Conservation (phyloP, 129 eudicot species). For the Tagetes erecta region DNA sequence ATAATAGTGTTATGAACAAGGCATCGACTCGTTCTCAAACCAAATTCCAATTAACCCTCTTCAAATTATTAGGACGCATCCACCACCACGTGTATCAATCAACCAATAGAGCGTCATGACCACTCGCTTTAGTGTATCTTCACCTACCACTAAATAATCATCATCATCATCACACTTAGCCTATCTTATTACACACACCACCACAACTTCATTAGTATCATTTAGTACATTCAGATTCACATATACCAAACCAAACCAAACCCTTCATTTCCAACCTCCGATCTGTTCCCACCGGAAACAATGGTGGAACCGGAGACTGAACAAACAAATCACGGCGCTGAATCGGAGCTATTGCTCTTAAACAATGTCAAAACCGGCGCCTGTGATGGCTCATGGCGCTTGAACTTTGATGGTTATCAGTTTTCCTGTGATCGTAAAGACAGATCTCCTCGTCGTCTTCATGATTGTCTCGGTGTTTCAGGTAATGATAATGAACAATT, state of each 20-base stretch:
- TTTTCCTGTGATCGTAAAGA: conserved; percentile 54
- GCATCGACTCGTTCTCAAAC: no score
- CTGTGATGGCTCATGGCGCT: conserved; percentile 62
- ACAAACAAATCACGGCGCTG: conserved; percentile 32
- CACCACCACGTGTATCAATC: no score
- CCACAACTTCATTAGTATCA: no score
- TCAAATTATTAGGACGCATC: no score
- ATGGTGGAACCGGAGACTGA: conserved; percentile 42
- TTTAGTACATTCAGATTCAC: neutral
- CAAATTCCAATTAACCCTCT: no score
- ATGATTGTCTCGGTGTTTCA: conserved; percentile 75
- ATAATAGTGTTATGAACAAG: no score
- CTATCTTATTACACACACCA: no score
- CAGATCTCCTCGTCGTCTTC: conserved; percentile 65
- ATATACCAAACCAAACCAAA: no score
- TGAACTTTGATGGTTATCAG: conserved; percentile 66
- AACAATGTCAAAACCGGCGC: conserved; percentile 21
- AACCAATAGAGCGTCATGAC: no score
- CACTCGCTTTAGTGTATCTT: no score
- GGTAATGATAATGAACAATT: conserved; percentile 31
- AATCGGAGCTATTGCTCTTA: conserved; percentile 38
- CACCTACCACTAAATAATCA: no score
- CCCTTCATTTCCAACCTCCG: neutral
- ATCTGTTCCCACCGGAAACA: conserved; percentile 10
- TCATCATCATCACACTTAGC: no score